Conservation (phyloP, 148 eudicot species). For the Rhododendron kiyosumense region DNA sequence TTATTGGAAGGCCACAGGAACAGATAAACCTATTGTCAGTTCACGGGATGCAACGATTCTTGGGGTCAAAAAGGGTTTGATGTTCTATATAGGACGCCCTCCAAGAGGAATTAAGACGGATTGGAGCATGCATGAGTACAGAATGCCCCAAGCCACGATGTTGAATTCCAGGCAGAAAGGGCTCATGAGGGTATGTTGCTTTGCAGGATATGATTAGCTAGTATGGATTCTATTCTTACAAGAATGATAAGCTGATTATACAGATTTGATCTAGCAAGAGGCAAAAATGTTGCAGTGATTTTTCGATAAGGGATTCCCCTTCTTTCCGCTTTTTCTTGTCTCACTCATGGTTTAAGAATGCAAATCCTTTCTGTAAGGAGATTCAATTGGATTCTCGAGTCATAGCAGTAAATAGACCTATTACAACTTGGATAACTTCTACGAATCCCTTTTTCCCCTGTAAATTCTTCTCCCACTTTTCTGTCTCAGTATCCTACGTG, state of each 20-base stretch:
- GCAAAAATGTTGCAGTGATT: neutral
- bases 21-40: conserved; percentile 26
- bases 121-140: conserved; percentile 38
- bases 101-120: conserved; percentile 31
- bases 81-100: conserved; percentile 29
- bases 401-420: neutral
- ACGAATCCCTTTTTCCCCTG: neutral
- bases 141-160: conserved; percentile 3
- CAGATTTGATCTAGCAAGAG: neutral
- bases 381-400: neutral
- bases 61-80: conserved; percentile 27
- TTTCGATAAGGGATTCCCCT: neutral
- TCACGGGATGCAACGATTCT: conserved; percentile 11
- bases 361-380: neutral
- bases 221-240: neutral
- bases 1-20: conserved; percentile 37
- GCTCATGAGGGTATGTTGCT: conserved; percentile 14
- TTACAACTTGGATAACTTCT: neutral
- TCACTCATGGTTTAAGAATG: neutral
- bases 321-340: neutral
- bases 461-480: neutral
- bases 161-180: conserved; percentile 7
- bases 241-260: neutral
- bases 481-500: neutral
- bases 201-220: neutral